A percentile compares a stretch with the other conserved stretches of the same genome.
Evolutionary conservation across 164 flowering plant species (phyloP).

Genomic region (Annona cherimola): DNA sequence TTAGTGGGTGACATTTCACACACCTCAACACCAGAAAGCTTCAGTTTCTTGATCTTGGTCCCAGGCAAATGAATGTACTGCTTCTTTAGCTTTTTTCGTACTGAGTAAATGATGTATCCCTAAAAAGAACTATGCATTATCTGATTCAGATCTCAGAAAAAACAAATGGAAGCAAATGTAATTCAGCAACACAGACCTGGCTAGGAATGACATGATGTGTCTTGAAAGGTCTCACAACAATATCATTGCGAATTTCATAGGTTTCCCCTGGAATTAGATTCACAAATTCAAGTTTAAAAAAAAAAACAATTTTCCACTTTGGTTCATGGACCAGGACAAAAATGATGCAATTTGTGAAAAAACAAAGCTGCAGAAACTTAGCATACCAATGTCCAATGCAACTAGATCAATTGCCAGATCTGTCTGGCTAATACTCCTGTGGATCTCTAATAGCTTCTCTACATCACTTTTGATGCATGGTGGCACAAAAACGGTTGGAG

Average conservation of each 20-base stretch:
- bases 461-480: slow-evolving; percentile 88
- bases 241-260: slow-evolving; percentile 80
- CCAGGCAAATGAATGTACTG: slow-evolving; percentile 84
- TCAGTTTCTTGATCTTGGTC: slow-evolving; percentile 78
- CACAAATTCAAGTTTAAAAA: not conserved
- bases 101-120: slow-evolving; percentile 88
- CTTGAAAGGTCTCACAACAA: slow-evolving; percentile 81
- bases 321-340: not conserved
- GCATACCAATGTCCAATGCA: slow-evolving; percentile 80
- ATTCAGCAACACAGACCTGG: slow-evolving; percentile 53
- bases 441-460: slow-evolving; percentile 80
- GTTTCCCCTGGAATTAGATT: slow-evolving; percentile 66
- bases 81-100: slow-evolving; percentile 82
- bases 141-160: not conserved
- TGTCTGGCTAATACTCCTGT: slow-evolving; percentile 68
- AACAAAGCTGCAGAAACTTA: not conserved
- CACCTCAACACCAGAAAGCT: slow-evolving; percentile 90
- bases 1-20: slow-evolving; percentile 13
- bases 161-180: not conserved
- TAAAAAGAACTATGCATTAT: slow-evolving; percentile 29
- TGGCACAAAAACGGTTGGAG: slow-evolving; percentile 90
- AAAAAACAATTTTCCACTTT: not conserved
- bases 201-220: slow-evolving; percentile 95
- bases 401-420: slow-evolving; percentile 78
- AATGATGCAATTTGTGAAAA: not conserved